Conservation (phyloP, 2,329 filamentous ascomycete species). For the Claviceps sp. region DNA sequence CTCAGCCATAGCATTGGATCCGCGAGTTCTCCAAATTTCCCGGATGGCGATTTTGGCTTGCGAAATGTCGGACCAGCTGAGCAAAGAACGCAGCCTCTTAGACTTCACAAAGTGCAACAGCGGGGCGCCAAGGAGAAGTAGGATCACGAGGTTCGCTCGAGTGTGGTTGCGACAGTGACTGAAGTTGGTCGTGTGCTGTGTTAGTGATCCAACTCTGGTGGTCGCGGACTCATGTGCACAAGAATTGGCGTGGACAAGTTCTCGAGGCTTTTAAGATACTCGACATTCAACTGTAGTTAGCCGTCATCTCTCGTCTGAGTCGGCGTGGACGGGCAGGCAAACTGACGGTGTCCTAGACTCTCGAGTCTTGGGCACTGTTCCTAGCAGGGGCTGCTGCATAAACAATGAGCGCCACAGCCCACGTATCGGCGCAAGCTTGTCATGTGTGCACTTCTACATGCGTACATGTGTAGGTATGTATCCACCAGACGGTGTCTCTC, state of each 20-base stretch:
- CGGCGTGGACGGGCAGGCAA: background rate
- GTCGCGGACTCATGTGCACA: background rate
- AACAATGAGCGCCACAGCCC: background rate
- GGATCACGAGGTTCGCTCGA: background rate
- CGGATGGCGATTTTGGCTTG: background rate
- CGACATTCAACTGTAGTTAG: background rate
- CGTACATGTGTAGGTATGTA: no score
- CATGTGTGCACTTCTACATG: no score
- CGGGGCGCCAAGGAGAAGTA: background rate
- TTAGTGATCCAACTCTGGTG: background rate
- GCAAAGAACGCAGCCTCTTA: background rate
- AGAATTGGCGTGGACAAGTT: background rate
- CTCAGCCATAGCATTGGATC: background rate
- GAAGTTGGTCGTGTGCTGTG: background rate
- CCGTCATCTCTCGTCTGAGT: background rate
- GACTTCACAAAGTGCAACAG: background rate
- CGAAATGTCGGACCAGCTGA: background rate
- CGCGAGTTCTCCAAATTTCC: background rate
- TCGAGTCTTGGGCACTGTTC: no score
- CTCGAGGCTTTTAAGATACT: background rate
- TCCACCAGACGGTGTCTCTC: background rate
- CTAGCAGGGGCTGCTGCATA: background rate
- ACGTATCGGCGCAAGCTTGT: no score
- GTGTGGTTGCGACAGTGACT: background rate
- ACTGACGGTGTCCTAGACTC: no score